phyloP scores from a whole-genome alignment of 495 filamentous ascomycete species.

The Aspergillus mulundensis region DNA sequence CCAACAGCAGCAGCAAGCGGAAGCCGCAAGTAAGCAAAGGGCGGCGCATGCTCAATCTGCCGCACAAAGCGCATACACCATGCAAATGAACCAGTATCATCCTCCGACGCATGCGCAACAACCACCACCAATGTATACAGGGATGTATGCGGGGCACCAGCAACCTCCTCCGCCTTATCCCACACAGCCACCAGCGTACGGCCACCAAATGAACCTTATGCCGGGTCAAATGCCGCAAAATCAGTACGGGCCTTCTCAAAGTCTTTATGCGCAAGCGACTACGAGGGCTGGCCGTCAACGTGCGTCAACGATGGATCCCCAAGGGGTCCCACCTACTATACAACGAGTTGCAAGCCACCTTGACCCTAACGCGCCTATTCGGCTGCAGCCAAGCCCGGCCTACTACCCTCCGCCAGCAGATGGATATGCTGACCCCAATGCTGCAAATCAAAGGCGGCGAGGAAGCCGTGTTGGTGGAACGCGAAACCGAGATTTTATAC shows the following conservation, averaged over 20 bases:
- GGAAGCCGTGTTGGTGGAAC: slow-evolving; percentile 67
- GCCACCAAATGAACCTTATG: slow-evolving; percentile 71
- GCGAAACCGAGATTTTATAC: slow-evolving; percentile 82
- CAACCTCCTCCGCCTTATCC: slow-evolving; percentile 82
- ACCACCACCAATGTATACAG: slow-evolving; percentile 70
- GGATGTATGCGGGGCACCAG: slow-evolving; percentile 71
- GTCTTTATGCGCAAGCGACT: slow-evolving; percentile 82
- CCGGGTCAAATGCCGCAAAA: slow-evolving; percentile 64
- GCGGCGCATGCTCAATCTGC: slow-evolving; percentile 61
- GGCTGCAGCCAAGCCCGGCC: slow-evolving; percentile 91
- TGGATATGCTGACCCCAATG: slow-evolving; percentile 62
- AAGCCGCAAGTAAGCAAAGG: slow-evolving; percentile 84
- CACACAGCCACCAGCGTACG: slow-evolving; percentile 61
- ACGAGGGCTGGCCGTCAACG: slow-evolving; percentile 80
- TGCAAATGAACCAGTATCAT: slow-evolving; percentile 59
- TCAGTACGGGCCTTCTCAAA: slow-evolving; percentile 65
- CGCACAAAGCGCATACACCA: slow-evolving; percentile 48
- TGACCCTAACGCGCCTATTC: slow-evolving; percentile 90
- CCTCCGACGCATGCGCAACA: slow-evolving; percentile 45
- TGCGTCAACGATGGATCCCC: slow-evolving; percentile 92
- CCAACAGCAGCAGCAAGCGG: slow-evolving; percentile 92
- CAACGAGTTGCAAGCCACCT: slow-evolving; percentile 96
- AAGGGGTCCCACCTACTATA: slow-evolving; percentile 84
- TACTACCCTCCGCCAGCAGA: slow-evolving; percentile 97
- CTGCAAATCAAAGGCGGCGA: slow-evolving; percentile 65